Base-by-base conservation (phyloP, 2,329 filamentous ascomycete genomes). In the Colletotrichum destructivum region DNA sequence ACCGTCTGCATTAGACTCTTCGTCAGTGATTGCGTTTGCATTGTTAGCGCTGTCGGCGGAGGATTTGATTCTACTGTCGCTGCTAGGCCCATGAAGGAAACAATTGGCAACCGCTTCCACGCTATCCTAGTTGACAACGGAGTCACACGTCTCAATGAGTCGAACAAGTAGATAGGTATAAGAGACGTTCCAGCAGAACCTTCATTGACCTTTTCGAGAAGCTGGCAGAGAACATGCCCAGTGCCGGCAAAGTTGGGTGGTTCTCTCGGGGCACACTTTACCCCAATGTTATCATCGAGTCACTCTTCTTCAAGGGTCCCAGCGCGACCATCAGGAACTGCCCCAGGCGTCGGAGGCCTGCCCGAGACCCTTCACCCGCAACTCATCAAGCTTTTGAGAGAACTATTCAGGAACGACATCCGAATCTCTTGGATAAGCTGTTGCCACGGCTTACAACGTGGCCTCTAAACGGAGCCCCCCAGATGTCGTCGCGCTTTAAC, bases 11-110 rank as follows among this genome's bases (percentile, higher is more conserved):
- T 98, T 78, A 88, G 94, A 40, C 88, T 91, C 38, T 86, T 98
- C 44, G 95, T 98, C 52, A 96, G 96, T 26, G 88, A 92, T 38
- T 92, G 88, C 66, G 95, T 89, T 1, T 96, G 96, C 78, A 96
- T 98, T 64, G 90, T 96, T 75, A 84, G 84, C 12, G 84, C 83
- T 11, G 81, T 84, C 42, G 82, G 89, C 74, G 95, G 95, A 75
- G 95, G 95, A 78, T 95, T 98, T n/a, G 95, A 98, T 21, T 47
- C 40, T 42, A 98, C 95, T 3, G 95, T 98, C 13, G 95, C 92
- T 2, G 94, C 94, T 0, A 93, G 91, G 81, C 87, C 98, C 23
- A 96, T 97, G 93, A 88, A 92, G 75, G 91, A 94, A 78, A 95
- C 95, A 8, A 98, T 98, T 79, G 87, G 84, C 69, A 72, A 95